A percentile compares a stretch with the other conserved stretches of the same genome.
These are phyloP conservation scores for Lathyrus tuberosus DNA, from an alignment of 306 rosid genomes.

Conservation along the genomic window DNA sequence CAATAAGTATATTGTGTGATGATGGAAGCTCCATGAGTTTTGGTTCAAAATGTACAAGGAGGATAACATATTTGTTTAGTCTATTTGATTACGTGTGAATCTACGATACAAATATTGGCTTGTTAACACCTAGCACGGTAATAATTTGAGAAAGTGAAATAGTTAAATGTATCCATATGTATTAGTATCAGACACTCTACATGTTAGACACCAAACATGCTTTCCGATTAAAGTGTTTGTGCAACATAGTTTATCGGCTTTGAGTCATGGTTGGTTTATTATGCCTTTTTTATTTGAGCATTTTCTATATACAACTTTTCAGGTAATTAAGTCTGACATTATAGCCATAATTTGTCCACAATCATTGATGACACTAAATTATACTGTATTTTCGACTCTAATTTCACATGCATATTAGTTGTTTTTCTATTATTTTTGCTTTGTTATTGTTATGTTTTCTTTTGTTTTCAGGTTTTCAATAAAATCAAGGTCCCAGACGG, in stretches of 20 bases:
- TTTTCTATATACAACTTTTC: slow-evolving; percentile 63
- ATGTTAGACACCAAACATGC: neutral
- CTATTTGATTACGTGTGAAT: slow-evolving; percentile 6
- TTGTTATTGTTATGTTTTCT: too few relatives aligned
- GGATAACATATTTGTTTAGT: neutral
- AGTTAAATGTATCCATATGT: neutral
- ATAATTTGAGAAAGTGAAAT: neutral
- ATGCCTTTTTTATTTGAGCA: slow-evolving; percentile 27
- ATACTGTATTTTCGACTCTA: too few relatives aligned
- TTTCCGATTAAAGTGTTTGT: neutral
- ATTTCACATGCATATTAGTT: too few relatives aligned
- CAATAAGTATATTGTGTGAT: too few relatives aligned
- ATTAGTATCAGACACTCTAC: neutral
- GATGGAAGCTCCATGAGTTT: too few relatives aligned
- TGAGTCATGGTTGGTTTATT: neutral
- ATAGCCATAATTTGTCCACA: slow-evolving; percentile 87
- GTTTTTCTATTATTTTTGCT: too few relatives aligned
- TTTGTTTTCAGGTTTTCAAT: too few relatives aligned
- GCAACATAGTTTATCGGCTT: neutral
- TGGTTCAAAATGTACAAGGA: too few relatives aligned
- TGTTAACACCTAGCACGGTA: neutral
- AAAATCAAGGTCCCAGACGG: too few relatives aligned
- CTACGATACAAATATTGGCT: neutral
- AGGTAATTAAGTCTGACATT: slow-evolving; percentile 67
- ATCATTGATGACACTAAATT: too few relatives aligned